Evolutionary conservation across 805 yeast species (phyloP), one percentile per base, ranked within the genome.

Genomic region (Komagataella ulmi): DNA sequence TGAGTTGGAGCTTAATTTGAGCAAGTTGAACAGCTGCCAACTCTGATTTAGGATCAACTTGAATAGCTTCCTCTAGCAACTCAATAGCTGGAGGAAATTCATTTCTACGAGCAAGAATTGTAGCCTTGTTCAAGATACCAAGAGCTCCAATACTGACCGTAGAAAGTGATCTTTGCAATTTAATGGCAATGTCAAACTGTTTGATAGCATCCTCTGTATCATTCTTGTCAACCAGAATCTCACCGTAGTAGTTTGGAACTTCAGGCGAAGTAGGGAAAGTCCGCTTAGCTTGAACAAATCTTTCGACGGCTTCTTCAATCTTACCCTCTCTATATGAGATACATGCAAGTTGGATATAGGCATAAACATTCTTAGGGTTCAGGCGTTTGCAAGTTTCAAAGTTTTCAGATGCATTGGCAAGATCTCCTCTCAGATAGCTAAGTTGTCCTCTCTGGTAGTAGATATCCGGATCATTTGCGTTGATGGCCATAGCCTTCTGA

Each of bases 401-500:
- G 69, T 86, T 81, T 45, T 65, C 70, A 61, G 81, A 77, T 44
- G 99, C 97, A 56, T 80, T 74, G 44, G 69, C 70, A 61, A 85
- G 79, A 55, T 88, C 86, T 55, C 83, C 83, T 55, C 87, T 80
- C 61, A 93, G 72, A 71, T 90, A 91, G 66, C 77, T 79, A 64
- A 90, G 76, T 77, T 93, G 99, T 59, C 95, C 99, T 65, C 85
- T 81, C 71, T 93, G 99, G 74, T 93, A 93, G 73, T 83, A 87
- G 58, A 85, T 79, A 63, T 93, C 96, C 40, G 93, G 81, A 61
- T 81, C 79, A 21, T 77, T 70, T 49, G 91, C 80, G 62, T 87
- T 83, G 55, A 85, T 63, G 54, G 74, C 70, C 54, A 81, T 73
- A 18, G 97, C 98, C 51, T 74, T 70, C 50, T 79, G 78, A 62